Evolutionary conservation across 1,284 basidiomycete genomes (phyloP), one percentile per base, ranked within the genome.

Genomic region (Cryptococcus sp.): DNA sequence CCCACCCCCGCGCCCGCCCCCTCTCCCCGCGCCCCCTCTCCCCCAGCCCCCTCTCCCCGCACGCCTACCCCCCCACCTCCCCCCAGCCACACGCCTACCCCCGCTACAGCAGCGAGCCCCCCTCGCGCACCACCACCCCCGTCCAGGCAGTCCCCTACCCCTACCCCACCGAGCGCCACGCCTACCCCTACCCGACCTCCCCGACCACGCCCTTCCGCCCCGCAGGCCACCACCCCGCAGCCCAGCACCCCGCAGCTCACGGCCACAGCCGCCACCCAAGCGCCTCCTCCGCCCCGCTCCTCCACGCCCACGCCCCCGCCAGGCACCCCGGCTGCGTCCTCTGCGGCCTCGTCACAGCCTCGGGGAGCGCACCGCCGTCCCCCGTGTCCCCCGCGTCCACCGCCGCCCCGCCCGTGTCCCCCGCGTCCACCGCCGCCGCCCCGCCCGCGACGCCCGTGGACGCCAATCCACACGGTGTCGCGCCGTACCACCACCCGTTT

Each of bases 261-360:
- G 4, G 24, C 18, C 46, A 47, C 43, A 37, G n/a, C 36, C 37
- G 37, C 18, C 46, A 28, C 2, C 48, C 39, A 5, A 33, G 46
- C 28, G 20, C 28, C 40, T 43, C 46, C 5, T 36, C n/a, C 16
- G 38, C 47, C 11, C 21, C 49, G 11, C n/a, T 36, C 20, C 43
- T 51, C 16, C 24, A 37, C 15, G 33, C 23, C n/a, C 21, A 18
- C 0, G 28, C 40, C 21, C 52, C 50, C 36, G 6, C 51, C 3
- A 42, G 53, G n/a, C 56, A 63, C 42, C 65, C 68, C 11, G 69
- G 69, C 15, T 71, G 69, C 35, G 66, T 69, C 1, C 56, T 71
- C 3, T 71, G 69, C 52, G 64, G 69, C 12, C 45, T 67, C 2
- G 68, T 71, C 12, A 53, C 21, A 21, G 35, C n/a, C n/a, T n/a